Percentiles rank a stretch among this genome's conserved stretches.
phyloP scores from a whole-genome alignment of 2,329 filamentous ascomycete species.

The Hysterium pulicare region DNA sequence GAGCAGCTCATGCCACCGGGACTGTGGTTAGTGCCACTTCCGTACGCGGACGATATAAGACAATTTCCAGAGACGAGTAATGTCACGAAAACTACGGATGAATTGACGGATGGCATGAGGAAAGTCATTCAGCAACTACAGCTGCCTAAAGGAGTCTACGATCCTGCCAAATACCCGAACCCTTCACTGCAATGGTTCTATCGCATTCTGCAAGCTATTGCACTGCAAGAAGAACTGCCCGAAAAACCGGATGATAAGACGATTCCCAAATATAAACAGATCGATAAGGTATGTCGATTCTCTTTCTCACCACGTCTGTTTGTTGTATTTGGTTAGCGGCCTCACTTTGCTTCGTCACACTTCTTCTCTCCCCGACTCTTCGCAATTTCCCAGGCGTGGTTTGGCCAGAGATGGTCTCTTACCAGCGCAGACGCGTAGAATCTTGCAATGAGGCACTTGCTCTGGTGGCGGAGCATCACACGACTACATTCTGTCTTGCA shows the following conservation, averaged over 20 bases:
- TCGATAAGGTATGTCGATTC: conserved; percentile 61
- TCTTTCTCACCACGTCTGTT: background rate
- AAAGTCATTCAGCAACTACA: conserved; percentile 80
- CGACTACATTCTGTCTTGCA: background rate
- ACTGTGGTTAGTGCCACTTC: conserved; percentile 83
- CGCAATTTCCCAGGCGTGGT: background rate
- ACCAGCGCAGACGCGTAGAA: background rate
- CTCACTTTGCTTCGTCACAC: background rate
- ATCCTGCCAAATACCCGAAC: conserved; percentile 86
- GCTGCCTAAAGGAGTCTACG: conserved; percentile 79
- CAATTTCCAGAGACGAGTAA: conserved; percentile 62
- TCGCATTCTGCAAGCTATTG: conserved; percentile 84
- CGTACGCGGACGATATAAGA: conserved; percentile 85
- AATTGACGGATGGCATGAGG: conserved; percentile 77
- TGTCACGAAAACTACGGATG: conserved; percentile 52
- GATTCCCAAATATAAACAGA: conserved; percentile 77
- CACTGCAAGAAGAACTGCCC: conserved; percentile 86
- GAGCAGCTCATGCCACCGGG: conserved; percentile 75
- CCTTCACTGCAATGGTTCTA: conserved; percentile 96
- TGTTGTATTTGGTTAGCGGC: background rate
- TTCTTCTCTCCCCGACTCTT: too few species aligned
- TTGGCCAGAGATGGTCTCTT: background rate
- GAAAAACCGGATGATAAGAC: conserved; percentile 74
- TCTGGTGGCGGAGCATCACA: background rate
- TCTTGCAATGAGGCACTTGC: background rate